These are phyloP conservation scores for Gardenia jasminoides DNA, from an alignment of 257 asterid species.

Conservation along the genomic window DNA sequence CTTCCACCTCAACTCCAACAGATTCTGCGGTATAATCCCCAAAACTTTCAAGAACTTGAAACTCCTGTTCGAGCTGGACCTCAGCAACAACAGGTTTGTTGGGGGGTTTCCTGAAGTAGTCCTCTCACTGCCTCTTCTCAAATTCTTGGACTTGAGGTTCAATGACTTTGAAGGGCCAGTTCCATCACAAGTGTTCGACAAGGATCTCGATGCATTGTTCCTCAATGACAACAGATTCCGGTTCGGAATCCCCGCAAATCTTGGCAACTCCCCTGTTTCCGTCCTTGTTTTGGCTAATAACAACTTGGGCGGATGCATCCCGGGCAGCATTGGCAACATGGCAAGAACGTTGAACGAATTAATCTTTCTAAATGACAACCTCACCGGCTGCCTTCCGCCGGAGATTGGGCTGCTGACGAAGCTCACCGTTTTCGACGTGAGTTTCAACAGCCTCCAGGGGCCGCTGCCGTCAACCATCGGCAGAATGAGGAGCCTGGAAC, in stretches of 20 bases:
- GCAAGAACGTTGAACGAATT: conserved; percentile 50
- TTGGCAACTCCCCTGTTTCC: conserved; percentile 67
- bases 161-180: conserved; percentile 73
- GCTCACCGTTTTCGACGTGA: conserved; percentile 65
- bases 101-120: conserved; percentile 68
- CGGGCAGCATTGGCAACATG: conserved; percentile 65
- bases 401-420: conserved; percentile 52
- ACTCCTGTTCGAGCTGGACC: conserved; percentile 56
- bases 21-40: conserved; percentile 68
- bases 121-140: conserved; percentile 46
- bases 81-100: conserved; percentile 66
- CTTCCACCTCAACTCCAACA: conserved; percentile 62
- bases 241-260: conserved; percentile 57
- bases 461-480: conserved; percentile 42
- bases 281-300: conserved; percentile 72
- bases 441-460: conserved; percentile 62
- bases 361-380: conserved; percentile 56
- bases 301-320: conserved; percentile 63
- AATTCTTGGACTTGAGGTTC: conserved; percentile 61
- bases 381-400: conserved; percentile 64
- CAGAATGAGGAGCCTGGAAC: conserved; percentile 52
- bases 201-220: conserved; percentile 59
- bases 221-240: conserved; percentile 60
- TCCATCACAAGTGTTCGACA: conserved; percentile 47
- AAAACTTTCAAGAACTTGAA: conserved; percentile 37